Conservation (phyloP, 1,139 yeast genomes). For the Magnusiomyces clavatus region DNA sequence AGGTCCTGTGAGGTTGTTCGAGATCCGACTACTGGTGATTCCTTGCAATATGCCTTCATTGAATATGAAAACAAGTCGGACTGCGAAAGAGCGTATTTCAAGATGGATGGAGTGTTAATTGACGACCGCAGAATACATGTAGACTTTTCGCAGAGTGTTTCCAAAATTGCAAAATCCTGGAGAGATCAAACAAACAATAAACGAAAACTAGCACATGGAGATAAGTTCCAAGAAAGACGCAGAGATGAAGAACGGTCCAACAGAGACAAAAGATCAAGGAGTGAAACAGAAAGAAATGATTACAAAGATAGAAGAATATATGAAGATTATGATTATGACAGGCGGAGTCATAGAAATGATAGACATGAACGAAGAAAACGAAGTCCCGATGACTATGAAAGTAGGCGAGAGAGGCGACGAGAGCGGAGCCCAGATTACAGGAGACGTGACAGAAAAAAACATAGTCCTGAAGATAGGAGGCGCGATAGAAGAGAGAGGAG, state of each 20-base stretch:
- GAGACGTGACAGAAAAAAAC: slow-evolving; percentile 10
- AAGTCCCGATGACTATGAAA: slow-evolving; percentile 14
- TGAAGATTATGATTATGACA: slow-evolving; percentile 12
- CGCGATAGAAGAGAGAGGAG: slow-evolving; percentile 3
- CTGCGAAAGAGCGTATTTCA: slow-evolving; percentile 54
- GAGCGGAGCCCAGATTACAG: slow-evolving; percentile 10
- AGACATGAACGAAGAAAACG: background rate
- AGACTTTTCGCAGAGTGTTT: slow-evolving; percentile 57
- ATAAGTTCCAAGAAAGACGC: slow-evolving; percentile 3
- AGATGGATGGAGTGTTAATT: slow-evolving; percentile 52
- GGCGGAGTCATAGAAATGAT: slow-evolving; percentile 3
- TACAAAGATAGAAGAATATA: slow-evolving; percentile 7
- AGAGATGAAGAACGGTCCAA: background rate
- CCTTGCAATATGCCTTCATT: slow-evolving; percentile 55
- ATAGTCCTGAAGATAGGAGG: slow-evolving; percentile 6
- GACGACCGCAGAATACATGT: slow-evolving; percentile 60
- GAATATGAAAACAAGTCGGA: slow-evolving; percentile 42
- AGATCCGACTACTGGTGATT: slow-evolving; percentile 42
- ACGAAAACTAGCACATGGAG: slow-evolving; percentile 14
- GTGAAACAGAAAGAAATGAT: background rate
- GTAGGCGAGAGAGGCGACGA: slow-evolving; percentile 8
- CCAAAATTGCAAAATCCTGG: slow-evolving; percentile 20
- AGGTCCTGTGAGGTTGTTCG: slow-evolving; percentile 43
- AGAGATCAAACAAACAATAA: slow-evolving; percentile 16
- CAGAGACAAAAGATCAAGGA: slow-evolving; percentile 6